Base-by-base conservation (phyloP, 129 eudicot genomes). In the Saposhnikovia divaricata region DNA sequence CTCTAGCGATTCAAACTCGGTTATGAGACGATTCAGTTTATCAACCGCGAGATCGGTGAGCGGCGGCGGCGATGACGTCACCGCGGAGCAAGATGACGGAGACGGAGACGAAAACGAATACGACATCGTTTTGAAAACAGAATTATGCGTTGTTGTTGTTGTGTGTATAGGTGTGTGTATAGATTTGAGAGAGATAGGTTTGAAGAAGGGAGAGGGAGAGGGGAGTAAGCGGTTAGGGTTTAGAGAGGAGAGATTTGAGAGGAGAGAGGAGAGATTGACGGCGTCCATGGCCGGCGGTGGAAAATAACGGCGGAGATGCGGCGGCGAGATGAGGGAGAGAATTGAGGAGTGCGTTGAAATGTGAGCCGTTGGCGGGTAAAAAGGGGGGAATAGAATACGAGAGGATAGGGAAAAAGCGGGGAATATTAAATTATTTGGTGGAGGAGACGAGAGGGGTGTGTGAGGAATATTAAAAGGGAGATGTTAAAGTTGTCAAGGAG, bases 1-100 rank as follows among this genome's bases (percentile, higher is more conserved):
- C 38, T 89, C 87, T 6, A 95, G 50, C 0, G 89, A 78, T 11
- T 83, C 82, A 81, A 95, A 92, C 51, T 95, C 97, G 4, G 85
- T 21, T 4, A 84, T 53, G 47, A 95, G 91, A 38, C 34, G 78
- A 13, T 84, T 80, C 4, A 95, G 93, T 87, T 81, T 87, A 16
- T 86, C 45, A 28, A 82, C 43, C 31, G 92, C 73, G 65, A 74
- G 77, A 68, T 87, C 87, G 16, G 86, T 59, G 8, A 84, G 73
- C 53, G 53, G 74, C 7, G 91, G 82, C 38, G 91, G 87, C 4
- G 87, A 73, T 4, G 89, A 69, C 2, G 90, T 68, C 0, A 87
- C 86, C 18, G 89, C 90, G 4, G 86, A 75, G 74, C 85, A 83
- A 1, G 89, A 15, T 40, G 43, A 40, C 43, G 43, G 6, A 40